Evolutionary conservation across 257 asterid species (phyloP), one percentile per base, ranked within the genome.

Genomic region (Plectranthus barbatus): DNA sequence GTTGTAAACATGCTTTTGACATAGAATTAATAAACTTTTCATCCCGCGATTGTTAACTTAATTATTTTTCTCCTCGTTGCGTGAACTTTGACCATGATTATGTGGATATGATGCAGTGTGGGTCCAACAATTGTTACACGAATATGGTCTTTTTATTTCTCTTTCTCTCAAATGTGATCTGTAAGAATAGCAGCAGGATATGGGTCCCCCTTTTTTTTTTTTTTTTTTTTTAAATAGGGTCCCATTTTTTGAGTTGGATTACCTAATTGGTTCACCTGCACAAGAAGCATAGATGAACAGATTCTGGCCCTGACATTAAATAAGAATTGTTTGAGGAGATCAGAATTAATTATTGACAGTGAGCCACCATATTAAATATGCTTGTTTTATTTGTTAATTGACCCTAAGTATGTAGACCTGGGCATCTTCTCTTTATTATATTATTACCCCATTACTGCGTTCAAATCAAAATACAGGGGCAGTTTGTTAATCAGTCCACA

Each of bases 221-320:
- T n/a, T n/a, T n/a, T n/a, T n/a, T n/a, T n/a, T n/a, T n/a, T n/a
- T n/a, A n/a, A 56, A 73, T 23, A 74, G 48, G 80, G 87, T 78
- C 53, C 79, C 86, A 70, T 50, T 15, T 23, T 15, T 23, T 4
- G 53, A 67, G 74, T 74, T 69, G 82, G 79, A 66, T 50, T 33
- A 71, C 73, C 77, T 63, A 67, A 71, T 63, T 68, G 68, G 75
- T 68, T 79, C 78, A 81, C 75, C 77, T 58, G 59, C 73, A 53
- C 52, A 70, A 29, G 52, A 60, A 37, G 56, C 56, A 62, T 57
- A 50, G 52, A 56, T 62, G 23, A 67, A 23, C 64, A 49, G 71
- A 41, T 71, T 67, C 65, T 56, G 72, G 57, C 26, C 66, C 62
- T 26, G 17, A 21, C 71, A 76, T 71, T 77, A 60, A 79, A 73